Base-by-base conservation (phyloP, 257 asterid genomes). In the Jacaranda copaia region DNA sequence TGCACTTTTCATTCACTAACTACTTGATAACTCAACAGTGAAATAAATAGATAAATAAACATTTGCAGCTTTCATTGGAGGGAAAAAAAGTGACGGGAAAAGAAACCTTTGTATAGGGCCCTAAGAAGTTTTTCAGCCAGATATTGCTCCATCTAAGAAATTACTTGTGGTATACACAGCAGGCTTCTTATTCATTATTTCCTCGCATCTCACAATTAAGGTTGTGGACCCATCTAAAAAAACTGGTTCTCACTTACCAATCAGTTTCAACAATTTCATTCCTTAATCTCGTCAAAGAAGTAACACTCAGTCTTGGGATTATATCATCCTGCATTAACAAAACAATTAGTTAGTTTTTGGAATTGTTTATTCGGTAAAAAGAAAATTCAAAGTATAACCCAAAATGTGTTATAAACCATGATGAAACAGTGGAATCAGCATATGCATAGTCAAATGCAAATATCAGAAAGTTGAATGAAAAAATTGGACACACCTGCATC, bases 181-280 rank as follows among this genome's bases (percentile, higher is more conserved):
- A 38, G 48, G 45, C 45, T 75, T 45, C 80, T 42, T 19, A 62
- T 25, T 25, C 32, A 25, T 25, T 25, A 25, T 25, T 25, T 25
- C 32, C 32, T 25, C 32, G 2, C 32, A 25, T 25, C 32, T 25
- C 32, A 68, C 67, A 63, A n/a, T 48, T 12, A 72, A 71, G 57
- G 55, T 49, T 13, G 43, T 56, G 6, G 42, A 12, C 10, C 49
- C 14, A 46, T 57, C 32, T 65, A 36, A 56, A 46, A 46, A 72
- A 43, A 6, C 8, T 8, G 43, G 45, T 59, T 49, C 69, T 62
- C 70, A 63, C 94, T 89, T 86, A 96, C 99, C 99, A 96, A 86
- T 96, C 97, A 60, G 98, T 93, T 82, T 90, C 95, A 68, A 93
- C 89, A 79, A 93, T 90, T 86, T 96, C 99, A 76, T 93, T 96